Conservation (phyloP, 176 grass and related monocot species). For the Eragrostis curvula region DNA sequence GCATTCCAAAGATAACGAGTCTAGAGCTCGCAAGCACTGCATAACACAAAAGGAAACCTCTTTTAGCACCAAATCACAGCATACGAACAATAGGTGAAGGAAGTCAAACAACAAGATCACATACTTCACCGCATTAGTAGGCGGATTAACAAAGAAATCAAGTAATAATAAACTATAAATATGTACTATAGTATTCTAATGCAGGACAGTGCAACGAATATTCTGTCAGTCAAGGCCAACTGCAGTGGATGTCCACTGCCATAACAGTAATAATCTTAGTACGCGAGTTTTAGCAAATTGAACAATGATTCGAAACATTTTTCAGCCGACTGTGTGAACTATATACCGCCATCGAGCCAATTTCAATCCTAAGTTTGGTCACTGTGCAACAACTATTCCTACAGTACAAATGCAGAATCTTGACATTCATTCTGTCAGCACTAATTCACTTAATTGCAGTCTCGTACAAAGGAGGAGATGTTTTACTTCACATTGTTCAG, state of each 20-base stretch:
- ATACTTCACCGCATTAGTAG: background rate
- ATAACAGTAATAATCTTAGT: no score
- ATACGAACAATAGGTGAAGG: background rate
- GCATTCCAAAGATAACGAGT: slow-evolving; percentile 32
- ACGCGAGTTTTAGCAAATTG: background rate
- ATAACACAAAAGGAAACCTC: background rate
- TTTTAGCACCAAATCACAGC: background rate
- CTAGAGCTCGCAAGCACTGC: slow-evolving; percentile 64
- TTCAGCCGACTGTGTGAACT: background rate
- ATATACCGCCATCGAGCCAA: background rate
- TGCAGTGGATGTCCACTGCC: background rate
- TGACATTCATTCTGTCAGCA: background rate
- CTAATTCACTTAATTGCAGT: background rate
- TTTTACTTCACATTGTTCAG: background rate
- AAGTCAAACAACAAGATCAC: background rate
- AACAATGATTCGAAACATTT: background rate
- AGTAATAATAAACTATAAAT: background rate
- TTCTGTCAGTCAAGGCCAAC: background rate
- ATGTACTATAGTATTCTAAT: background rate
- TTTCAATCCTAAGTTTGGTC: background rate
- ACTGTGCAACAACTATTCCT: background rate
- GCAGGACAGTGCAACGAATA: background rate
- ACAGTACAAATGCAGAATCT: background rate
- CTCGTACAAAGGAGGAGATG: background rate
- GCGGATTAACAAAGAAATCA: background rate